phyloP scores from a whole-genome alignment of 106 monocot genomes.

The Alisma plantagoaquatica region DNA sequence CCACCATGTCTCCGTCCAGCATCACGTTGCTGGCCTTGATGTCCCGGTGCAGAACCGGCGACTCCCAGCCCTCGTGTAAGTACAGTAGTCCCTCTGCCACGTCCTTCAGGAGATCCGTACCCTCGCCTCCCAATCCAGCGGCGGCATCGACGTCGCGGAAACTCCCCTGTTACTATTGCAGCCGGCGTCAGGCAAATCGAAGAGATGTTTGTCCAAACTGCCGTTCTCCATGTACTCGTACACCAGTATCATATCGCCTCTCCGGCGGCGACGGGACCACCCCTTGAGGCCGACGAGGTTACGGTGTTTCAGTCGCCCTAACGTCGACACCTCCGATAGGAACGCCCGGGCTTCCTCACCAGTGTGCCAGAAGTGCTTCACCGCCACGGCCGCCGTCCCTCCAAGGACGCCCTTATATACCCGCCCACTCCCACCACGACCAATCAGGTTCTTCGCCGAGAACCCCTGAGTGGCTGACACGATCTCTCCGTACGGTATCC shows the following conservation, averaged over 20 bases:
- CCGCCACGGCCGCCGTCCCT: slow-evolving; percentile 6
- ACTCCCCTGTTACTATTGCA: no score
- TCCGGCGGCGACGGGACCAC: slow-evolving; percentile 6
- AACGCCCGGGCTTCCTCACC: slow-evolving; percentile 7
- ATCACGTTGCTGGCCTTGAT: slow-evolving; percentile 26
- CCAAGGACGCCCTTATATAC: slow-evolving; percentile 31
- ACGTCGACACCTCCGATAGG: slow-evolving; percentile 12
- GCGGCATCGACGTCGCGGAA: slow-evolving; percentile 10
- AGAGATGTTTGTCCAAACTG: slow-evolving; percentile 18
- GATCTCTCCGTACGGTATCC: slow-evolving; percentile 27
- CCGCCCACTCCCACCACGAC: slow-evolving; percentile 34
- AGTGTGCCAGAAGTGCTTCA: slow-evolving; percentile 1
- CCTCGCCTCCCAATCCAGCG: slow-evolving; percentile 7
- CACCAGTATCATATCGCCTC: slow-evolving; percentile 16
- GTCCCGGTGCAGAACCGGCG: slow-evolving; percentile 18
- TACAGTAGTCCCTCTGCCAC: slow-evolving; percentile 17
- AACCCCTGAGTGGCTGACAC: slow-evolving; percentile 23
- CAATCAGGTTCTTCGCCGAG: slow-evolving; percentile 24
- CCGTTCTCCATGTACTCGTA: slow-evolving; percentile 24
- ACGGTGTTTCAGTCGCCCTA: slow-evolving; percentile 14
- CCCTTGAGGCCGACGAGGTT: slow-evolving; percentile 14
- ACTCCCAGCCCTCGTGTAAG: slow-evolving; percentile 21
- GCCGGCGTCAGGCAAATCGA: no score
- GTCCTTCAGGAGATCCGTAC: slow-evolving; percentile 14
- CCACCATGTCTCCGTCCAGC: slow-evolving; percentile 15